Evolutionary conservation across 345 rosid genomes (phyloP), one percentile per base, ranked within the genome.

Genomic region (Acer negundo): DNA sequence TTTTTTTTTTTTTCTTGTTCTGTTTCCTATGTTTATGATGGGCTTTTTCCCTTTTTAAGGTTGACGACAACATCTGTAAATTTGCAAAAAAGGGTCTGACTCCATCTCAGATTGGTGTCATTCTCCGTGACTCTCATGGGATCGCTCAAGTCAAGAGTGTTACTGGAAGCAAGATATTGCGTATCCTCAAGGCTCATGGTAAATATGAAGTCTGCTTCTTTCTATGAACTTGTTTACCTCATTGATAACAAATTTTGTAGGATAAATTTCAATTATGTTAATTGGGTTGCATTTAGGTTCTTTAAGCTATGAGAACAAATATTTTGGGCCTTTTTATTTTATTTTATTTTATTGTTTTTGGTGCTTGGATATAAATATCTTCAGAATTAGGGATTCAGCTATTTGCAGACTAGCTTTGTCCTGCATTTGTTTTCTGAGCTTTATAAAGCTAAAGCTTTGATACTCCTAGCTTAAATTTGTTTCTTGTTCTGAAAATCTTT

Each of bases 51-150:
- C 65, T 23, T 81, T 4, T 68, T 7, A 49, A 89, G 93, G 93
- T 91, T 53, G 93, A 89, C 40, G 93, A 91, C 4, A 86, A 86
- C 69, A 91, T 91, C 40, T 88, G 93, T 81, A 91, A 86, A 84
- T 86, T 91, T 80, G 95, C 95, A 0, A 91, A 91, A 86, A 91
- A 91, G 75, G 93, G 95, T 62, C 70, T 91, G 84, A 89, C 93
- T 15, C 95, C 95, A 22, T 91, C 95, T 8, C 95, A 91, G 83
- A 91, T 91, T 24, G 95, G 95, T 81, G 92, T 91, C 13, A 86
- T 91, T 72, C 95, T 91, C 67, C 93, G 93, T 80, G 95, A 91
- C 31, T 91, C 95, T 78, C 93, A 91, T 56, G 95, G 95, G 31
- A 88, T 89, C 62, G 90, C 93, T 7, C 93, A 91, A 46, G 95